These are phyloP conservation scores for Garcia nutans DNA, from an alignment of 345 rosid genomes.

Conservation along the genomic window DNA sequence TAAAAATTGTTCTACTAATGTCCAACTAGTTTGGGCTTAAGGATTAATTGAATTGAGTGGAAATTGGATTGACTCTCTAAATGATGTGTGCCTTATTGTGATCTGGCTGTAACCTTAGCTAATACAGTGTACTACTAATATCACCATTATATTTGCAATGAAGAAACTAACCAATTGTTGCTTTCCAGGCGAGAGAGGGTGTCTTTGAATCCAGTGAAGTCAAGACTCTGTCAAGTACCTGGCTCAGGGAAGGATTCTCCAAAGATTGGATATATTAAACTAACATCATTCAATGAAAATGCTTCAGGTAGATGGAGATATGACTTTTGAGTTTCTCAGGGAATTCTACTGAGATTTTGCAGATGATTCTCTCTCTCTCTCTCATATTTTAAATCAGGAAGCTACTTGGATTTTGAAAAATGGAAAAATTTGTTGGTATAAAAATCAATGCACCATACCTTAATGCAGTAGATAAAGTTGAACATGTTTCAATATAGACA, in stretches of 20 bases:
- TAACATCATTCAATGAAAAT: constrained; percentile 79
- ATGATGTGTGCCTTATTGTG: neutral
- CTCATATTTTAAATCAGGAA: neutral
- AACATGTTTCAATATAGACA: neutral
- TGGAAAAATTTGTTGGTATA: neutral
- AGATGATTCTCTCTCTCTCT: neutral
- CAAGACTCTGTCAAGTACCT: constrained; percentile 75
- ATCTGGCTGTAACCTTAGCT: neutral
- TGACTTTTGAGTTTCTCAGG: neutral
- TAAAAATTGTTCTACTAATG: constrained; percentile 9
- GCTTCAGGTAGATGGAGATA: constrained; percentile 62
- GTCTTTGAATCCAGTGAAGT: constrained; percentile 84
- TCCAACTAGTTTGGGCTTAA: neutral
- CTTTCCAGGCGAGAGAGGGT: constrained; percentile 72
- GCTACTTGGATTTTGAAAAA: no score
- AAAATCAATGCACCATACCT: neutral
- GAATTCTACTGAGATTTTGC: neutral
- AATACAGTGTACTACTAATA: neutral
- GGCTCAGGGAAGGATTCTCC: constrained; percentile 65
- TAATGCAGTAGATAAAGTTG: neutral
- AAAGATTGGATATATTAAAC: constrained; percentile 85
- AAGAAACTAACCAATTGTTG: constrained; percentile 18
- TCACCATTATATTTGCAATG: neutral
- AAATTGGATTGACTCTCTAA: neutral
- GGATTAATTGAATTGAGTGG: neutral